Percentiles rank a stretch among this genome's conserved stretches.
These are phyloP conservation scores for Pyricularia sp. DNA, from an alignment of 2,329 filamentous ascomycete species.

Conservation along the genomic window DNA sequence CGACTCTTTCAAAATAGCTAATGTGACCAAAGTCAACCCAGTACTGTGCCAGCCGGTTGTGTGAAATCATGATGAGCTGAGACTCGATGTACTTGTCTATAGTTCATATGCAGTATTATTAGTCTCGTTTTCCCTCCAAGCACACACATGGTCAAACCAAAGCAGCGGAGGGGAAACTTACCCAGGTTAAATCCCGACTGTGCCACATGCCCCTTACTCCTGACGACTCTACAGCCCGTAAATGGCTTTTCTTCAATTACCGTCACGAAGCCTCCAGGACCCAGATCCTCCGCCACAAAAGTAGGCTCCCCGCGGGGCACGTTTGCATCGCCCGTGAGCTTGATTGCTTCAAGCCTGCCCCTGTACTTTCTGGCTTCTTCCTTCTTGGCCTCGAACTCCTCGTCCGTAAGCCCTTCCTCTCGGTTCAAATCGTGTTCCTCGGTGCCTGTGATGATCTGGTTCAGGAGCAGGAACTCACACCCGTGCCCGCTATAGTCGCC, in stretches of 20 bases:
- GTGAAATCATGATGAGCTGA: slow-evolving; percentile 65
- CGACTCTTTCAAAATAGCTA: slow-evolving; percentile 46
- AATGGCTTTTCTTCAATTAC: slow-evolving; percentile 56
- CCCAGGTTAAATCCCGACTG: slow-evolving; percentile 56
- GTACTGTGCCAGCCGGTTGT: slow-evolving; percentile 66
- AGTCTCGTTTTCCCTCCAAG: slow-evolving; percentile 1
- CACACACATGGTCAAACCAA: not conserved
- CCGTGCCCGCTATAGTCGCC: slow-evolving; percentile 83
- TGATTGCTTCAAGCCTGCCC: slow-evolving; percentile 69
- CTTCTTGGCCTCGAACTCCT: slow-evolving; percentile 31
- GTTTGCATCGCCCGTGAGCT: slow-evolving; percentile 84
- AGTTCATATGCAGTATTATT: not conserved
- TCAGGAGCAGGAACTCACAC: slow-evolving; percentile 72
- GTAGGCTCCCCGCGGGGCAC: slow-evolving; percentile 77
- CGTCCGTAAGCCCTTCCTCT: slow-evolving; percentile 27
- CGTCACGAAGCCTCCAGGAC: slow-evolving; percentile 48
- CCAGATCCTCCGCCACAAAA: slow-evolving; percentile 69
- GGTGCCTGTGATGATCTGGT: slow-evolving; percentile 36
- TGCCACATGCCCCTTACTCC: slow-evolving; percentile 66
- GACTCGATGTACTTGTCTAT: slow-evolving; percentile 64
- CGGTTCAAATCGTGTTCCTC: slow-evolving; percentile 28
- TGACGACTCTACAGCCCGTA: slow-evolving; percentile 59
- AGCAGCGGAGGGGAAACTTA: slow-evolving; percentile 27
- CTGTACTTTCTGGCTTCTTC: slow-evolving; percentile 38
- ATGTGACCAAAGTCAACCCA: slow-evolving; percentile 56